These are phyloP conservation scores for Diutina pseudorugosa DNA, from an alignment of 1,139 yeast species.

Conservation along the genomic window DNA sequence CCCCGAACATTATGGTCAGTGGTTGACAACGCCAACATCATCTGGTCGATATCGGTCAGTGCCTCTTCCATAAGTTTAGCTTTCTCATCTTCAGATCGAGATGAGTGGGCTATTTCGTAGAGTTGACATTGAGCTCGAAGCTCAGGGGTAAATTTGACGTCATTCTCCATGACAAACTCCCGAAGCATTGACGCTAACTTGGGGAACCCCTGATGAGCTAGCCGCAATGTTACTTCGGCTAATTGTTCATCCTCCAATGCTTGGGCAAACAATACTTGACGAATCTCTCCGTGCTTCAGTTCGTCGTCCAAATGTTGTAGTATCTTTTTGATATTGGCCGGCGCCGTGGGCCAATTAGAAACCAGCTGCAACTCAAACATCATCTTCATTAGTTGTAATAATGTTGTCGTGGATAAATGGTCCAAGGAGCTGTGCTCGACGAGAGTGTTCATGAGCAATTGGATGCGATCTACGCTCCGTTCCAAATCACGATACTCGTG, in stretches of 20 bases:
- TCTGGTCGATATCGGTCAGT: neutral
- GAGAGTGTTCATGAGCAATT: conserved; percentile 11
- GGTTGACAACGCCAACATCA: conserved; percentile 1
- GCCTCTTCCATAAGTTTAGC: neutral
- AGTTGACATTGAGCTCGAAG: conserved; percentile 13
- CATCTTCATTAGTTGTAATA: conserved; percentile 13
- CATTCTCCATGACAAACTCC: conserved; percentile 12
- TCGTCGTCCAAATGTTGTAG: conserved; percentile 6
- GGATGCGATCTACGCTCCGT: conserved; percentile 20
- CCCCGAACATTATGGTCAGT: neutral
- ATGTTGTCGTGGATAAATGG: conserved; percentile 4
- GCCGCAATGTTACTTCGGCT: conserved; percentile 12
- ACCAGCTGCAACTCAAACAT: conserved; percentile 4
- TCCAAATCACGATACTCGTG: conserved; percentile 27
- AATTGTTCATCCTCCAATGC: conserved; percentile 16
- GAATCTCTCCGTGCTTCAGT: conserved; percentile 9
- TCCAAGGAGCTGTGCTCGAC: conserved; percentile 2
- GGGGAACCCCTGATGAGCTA: conserved; percentile 7
- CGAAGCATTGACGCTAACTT: conserved; percentile 9
- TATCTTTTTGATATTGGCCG: conserved; percentile 6
- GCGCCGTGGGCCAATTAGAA: neutral
- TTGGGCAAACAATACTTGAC: conserved; percentile 12
- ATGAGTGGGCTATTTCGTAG: conserved; percentile 2
- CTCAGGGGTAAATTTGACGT: conserved; percentile 13
- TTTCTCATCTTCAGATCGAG: conserved; percentile 7